Evolutionary conservation across 192 early-diverging fungal species (phyloP).

Genomic region (Coemansia pectinata): DNA sequence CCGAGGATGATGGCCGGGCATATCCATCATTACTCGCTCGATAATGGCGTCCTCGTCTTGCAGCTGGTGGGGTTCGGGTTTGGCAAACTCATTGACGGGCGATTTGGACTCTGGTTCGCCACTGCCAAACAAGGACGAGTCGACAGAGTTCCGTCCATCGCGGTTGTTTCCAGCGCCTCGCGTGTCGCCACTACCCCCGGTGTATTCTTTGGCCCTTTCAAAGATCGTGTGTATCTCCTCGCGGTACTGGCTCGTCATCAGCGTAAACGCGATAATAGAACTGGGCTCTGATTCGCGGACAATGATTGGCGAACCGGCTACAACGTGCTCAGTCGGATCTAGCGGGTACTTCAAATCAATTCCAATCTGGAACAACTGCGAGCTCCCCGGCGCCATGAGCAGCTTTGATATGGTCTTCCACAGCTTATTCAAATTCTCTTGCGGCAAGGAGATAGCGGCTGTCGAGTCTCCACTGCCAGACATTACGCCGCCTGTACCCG

Average conservation of each 20-base stretch:
- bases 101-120: constrained; percentile 3
- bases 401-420: constrained; percentile 50
- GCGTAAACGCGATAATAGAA: constrained; percentile 89
- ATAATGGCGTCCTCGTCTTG: constrained; percentile 20
- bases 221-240: constrained; percentile 34
- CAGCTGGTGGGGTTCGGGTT: constrained; percentile 2
- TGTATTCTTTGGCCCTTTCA: constrained; percentile 21
- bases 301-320: constrained; percentile 82
- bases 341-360: constrained; percentile 53
- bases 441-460: constrained; percentile 13
- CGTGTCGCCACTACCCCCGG: background rate
- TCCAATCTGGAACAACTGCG: constrained; percentile 49
- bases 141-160: background rate
- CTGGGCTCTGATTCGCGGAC: constrained; percentile 91
- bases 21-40: constrained; percentile 36
- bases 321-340: constrained; percentile 78
- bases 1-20: constrained; percentile 38
- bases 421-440: constrained; percentile 39
- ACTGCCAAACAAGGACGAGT: background rate
- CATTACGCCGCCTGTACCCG: background rate
- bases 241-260: constrained; percentile 61
- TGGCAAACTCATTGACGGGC: constrained; percentile 35
- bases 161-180: background rate
- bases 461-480: constrained; percentile 22
- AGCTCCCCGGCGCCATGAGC: constrained; percentile 34